Base-by-base conservation (phyloP, 2,329 filamentous ascomycete genomes). In the Sporothrix brunneoviolacea region DNA sequence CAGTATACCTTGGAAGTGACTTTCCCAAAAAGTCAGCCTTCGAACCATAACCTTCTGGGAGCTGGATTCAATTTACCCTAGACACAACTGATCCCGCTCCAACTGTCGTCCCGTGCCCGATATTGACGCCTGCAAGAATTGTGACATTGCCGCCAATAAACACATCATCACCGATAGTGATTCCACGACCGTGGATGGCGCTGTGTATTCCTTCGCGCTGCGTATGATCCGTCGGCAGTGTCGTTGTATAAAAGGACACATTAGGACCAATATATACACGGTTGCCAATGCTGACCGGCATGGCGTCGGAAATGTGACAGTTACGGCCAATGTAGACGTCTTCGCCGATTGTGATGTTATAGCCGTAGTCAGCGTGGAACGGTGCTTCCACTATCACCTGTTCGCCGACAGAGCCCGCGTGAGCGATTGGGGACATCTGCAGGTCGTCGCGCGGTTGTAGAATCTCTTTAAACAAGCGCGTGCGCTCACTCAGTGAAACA, bases 331-430 rank as follows among this genome's bases (percentile, higher is more conserved):
- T 86, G 50, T 84, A 79, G 3, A 94, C 88, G 56, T 93, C 84
- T 59, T 91, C 84, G 12, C 88, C 91, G 58, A 98, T 86, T 42
- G 79, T 79, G 60, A 97, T 86, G 65, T 98, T 97, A 70, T 95
- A 97, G 1, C 93, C 93, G 62, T 96, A 96, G 61, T 96, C 90
- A 64, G 91, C 96, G 41, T 77, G 83, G 65, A 98, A 97, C 0
- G 91, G 91, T 3, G 87, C 82, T 61, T 95, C 89, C 22, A 98
- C 86, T 37, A 84, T 75, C 5, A 88, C 84, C 50, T 84, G 81
- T 15, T 83, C 78, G n/a, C 88, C 88, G 5, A 93, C 78, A 21
- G 74, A 78, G 50, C 79, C 87, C 50, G 71, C 63, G 58, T 77
- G 74, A 36, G 73, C 74, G 48, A 77, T 65, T 9, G 76, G 68